phyloP scores from a whole-genome alignment of 352 stramenopile species.

The Globisporangium mamillatum region DNA sequence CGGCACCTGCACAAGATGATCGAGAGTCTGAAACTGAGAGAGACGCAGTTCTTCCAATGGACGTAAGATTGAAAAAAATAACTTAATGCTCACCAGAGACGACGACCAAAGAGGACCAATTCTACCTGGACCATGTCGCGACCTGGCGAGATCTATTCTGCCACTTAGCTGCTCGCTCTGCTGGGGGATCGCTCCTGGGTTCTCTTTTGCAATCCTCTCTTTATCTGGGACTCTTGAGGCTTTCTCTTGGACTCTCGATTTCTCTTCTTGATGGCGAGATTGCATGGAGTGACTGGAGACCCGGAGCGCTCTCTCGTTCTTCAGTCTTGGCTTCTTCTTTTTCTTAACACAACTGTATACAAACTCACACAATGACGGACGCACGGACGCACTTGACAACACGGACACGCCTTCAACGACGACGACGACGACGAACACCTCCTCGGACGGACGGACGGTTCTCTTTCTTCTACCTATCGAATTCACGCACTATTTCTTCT shows the following conservation, averaged over 20 bases:
- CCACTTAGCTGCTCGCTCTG: background rate
- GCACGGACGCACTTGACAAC: conserved; percentile 11
- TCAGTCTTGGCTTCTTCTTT: conserved; percentile 4
- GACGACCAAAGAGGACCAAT: conserved; percentile 6
- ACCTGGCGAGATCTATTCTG: conserved; percentile 12
- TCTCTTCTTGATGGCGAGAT: background rate
- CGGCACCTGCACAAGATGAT: conserved; percentile 37
- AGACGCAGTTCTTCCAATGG: conserved; percentile 56
- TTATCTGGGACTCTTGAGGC: background rate
- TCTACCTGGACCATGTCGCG: conserved; percentile 4
- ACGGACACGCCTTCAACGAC: conserved; percentile 6
- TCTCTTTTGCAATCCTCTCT: background rate
- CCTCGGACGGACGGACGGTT: background rate
- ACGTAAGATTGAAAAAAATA: conserved; percentile 32
- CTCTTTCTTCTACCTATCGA: conserved; percentile 11
- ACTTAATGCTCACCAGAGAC: conserved; percentile 28
- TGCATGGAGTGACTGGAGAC: background rate
- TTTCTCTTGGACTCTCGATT: background rate
- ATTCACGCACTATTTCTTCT: conserved; percentile 8
- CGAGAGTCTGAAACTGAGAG: conserved; percentile 31
- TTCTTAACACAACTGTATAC: conserved; percentile 9
- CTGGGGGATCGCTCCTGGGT: conserved; percentile 7
- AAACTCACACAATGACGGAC: conserved; percentile 14
- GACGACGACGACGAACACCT: conserved; percentile 5
- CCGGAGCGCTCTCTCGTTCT: conserved; percentile 3